phyloP scores from a whole-genome alignment of 495 filamentous ascomycete genomes.

The Trichocladium uniseriatum region DNA sequence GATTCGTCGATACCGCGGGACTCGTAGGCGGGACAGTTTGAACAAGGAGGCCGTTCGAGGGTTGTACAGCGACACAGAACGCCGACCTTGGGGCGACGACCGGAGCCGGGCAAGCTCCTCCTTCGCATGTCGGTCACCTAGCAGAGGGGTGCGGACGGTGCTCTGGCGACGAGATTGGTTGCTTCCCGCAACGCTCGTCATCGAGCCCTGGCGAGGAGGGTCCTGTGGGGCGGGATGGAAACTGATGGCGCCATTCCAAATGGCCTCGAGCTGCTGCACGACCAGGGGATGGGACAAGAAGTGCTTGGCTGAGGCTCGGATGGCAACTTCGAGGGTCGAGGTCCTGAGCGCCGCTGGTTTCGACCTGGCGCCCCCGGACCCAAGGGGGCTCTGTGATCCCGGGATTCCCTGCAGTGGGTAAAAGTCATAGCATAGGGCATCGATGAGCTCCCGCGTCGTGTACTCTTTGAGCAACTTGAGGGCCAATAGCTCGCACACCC shows the following conservation, averaged over 20 bases:
- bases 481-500: constrained; percentile 85
- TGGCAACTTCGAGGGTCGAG: constrained; percentile 84
- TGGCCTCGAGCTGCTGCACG: constrained; percentile 85
- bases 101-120: constrained; percentile 28
- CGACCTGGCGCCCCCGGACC: constrained; percentile 20
- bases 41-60: constrained; percentile 80
- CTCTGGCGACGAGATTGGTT: constrained; percentile 25
- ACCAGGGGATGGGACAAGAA: constrained; percentile 85
- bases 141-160: constrained; percentile 32
- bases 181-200: constrained; percentile 9
- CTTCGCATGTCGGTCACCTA: constrained; percentile 34
- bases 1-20: constrained; percentile 82
- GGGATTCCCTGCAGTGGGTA: constrained; percentile 71
- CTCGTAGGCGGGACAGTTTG: constrained; percentile 79
- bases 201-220: constrained; percentile 50
- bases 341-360: constrained; percentile 56
- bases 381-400: constrained; percentile 39
- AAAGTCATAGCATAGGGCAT: constrained; percentile 90
- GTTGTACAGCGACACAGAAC: constrained; percentile 81
- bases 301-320: constrained; percentile 78
- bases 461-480: constrained; percentile 86
- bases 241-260: constrained; percentile 90
- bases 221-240: constrained; percentile 82
- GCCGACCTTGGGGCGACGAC: constrained; percentile 38
- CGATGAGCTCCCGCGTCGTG: constrained; percentile 75